Conservation (phyloP, 306 rosid species). For the Cercis canadensis region DNA sequence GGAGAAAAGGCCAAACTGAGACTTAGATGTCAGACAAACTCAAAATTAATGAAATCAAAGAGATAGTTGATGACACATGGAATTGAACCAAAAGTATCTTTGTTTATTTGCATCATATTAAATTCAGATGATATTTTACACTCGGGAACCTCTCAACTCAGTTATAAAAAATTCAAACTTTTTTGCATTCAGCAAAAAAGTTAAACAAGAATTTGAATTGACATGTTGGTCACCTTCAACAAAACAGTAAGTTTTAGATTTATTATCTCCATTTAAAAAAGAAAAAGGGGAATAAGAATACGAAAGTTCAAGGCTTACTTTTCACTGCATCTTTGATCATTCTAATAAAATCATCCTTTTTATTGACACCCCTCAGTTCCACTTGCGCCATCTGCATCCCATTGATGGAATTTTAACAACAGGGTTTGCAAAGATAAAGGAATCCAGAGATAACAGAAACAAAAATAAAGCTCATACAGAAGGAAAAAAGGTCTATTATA, state of each 20-base stretch:
- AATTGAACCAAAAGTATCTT: conserved; percentile 3
- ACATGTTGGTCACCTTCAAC: conserved; percentile 16
- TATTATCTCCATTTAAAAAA: neutral
- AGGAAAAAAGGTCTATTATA: conserved; percentile 9
- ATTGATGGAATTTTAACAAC: conserved; percentile 7
- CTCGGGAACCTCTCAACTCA: conserved; percentile 5
- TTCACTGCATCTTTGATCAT: conserved; percentile 63
- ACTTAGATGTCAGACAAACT: conserved; percentile 7
- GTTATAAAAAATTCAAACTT: conserved; percentile 6
- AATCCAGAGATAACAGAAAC: conserved; percentile 6
- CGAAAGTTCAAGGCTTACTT: conserved; percentile 52
- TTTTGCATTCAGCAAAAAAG: neutral
- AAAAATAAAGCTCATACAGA: neutral
- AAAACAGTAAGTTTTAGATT: conserved; percentile 1
- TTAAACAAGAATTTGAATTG: conserved; percentile 22
- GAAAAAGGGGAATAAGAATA: conserved; percentile 26
- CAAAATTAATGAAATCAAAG: conserved; percentile 13
- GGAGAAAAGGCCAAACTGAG: conserved; percentile 24
- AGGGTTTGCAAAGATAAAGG: neutral
- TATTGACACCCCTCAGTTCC: conserved; percentile 59
- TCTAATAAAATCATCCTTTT: conserved; percentile 64
- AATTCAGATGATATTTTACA: conserved; percentile 4
- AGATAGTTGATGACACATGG: conserved; percentile 2
- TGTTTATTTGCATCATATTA: conserved; percentile 14
- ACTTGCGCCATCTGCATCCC: conserved; percentile 69